Evolutionary conservation across 768 basidiomycete species (phyloP), one percentile per base, ranked within the genome.

Genomic region (Filobasidium wieringae): DNA sequence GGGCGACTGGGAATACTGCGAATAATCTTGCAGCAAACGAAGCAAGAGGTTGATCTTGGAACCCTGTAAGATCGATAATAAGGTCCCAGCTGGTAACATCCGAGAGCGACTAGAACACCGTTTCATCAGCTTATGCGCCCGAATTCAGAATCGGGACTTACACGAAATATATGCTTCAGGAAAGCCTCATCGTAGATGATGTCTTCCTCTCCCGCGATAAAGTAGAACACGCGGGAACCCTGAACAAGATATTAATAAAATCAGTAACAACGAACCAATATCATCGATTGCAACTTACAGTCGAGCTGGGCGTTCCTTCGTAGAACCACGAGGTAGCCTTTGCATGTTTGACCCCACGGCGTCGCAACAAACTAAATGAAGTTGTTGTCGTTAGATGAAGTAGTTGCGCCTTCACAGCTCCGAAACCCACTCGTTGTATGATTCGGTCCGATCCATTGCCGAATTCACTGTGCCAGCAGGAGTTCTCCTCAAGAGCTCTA

Each of bases 291-390:
- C 50, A 2, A 51, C 43, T 15, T 50, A 50, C 49, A 39, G 47
- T 22, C 66, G 59, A 17, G 65, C 66, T n/a, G 36, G 52, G 49
- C 56, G 51, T 3, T 52, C 55, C 43, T 26, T 47, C 43, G 22
- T 47, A 47, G 14, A 47, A 47, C 43, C 43, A 47, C 4, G 43
- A 47, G 4, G 43, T 17, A 36, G 36, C 45, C 37, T 47, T 51
- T 14, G 60, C 36, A 36, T 54, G 22, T 30, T 47, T 54, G 29
- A 53, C 47, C 3, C 32, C 54, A 4, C 51, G 30, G 39, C 49
- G 41, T n/a, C 63, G 30, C 27, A 60, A 52, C 40, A 51, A 66
- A n/a, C n/a, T n/a, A n/a, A n/a, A n/a, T n/a, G n/a, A n/a, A n/a
- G n/a, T n/a, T n/a, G n/a, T n/a, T n/a, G n/a, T n/a, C n/a, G n/a